phyloP scores from a whole-genome alignment of 2,329 filamentous ascomycete species.

The Fusarium sp. region DNA sequence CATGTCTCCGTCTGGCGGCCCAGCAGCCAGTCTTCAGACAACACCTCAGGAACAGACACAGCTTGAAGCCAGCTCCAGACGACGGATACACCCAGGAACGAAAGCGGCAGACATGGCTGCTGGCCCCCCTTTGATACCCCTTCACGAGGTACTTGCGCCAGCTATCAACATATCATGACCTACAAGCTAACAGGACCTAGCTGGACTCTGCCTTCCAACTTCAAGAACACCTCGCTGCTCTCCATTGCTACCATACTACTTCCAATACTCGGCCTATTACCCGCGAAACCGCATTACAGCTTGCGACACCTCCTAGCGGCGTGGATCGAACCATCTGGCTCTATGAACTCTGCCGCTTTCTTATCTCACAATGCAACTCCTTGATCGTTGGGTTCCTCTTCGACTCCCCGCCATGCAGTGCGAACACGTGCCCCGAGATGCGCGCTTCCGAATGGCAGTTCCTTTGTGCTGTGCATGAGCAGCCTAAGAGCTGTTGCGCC shows the following conservation, averaged over 20 bases:
- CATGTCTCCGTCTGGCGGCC: constrained; percentile 76
- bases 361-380: constrained; percentile 93
- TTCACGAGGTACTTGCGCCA: constrained; percentile 74
- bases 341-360: constrained; percentile 96
- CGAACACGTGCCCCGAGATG: constrained; percentile 95
- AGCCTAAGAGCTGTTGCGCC: constrained; percentile 95
- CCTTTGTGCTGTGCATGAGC: constrained; percentile 95
- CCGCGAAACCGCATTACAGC: constrained; percentile 77
- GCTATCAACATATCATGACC: not conserved
- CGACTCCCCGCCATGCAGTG: constrained; percentile 89
- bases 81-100: constrained; percentile 92
- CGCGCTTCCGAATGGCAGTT: constrained; percentile 99
- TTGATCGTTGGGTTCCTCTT: constrained; percentile 94
- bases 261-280: constrained; percentile 77
- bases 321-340: constrained; percentile 93
- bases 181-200: constrained; percentile 58
- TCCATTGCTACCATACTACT: constrained; percentile 84
- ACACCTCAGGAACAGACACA: constrained; percentile 72
- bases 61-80: constrained; percentile 78
- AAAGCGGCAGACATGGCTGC: constrained; percentile 93
- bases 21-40: constrained; percentile 64
- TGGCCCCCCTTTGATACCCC: constrained; percentile 87
- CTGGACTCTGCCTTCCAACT: constrained; percentile 98
- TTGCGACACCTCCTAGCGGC: constrained; percentile 83
- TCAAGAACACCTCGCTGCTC: constrained; percentile 94